Evolutionary conservation across 768 basidiomycete species (phyloP), one percentile per base, ranked within the genome.

Genomic region (Galerina marginata): DNA sequence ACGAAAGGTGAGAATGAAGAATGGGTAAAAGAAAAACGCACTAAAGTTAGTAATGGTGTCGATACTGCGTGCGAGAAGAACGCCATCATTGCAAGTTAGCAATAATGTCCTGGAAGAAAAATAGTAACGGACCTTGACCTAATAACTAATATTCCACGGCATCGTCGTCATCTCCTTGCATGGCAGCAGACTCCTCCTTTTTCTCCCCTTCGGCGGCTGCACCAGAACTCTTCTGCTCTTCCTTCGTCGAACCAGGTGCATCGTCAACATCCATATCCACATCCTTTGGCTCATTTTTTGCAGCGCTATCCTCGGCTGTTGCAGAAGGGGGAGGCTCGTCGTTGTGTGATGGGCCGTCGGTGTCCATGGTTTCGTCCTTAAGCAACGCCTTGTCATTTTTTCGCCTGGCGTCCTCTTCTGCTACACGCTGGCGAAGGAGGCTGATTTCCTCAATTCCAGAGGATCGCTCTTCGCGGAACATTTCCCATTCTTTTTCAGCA

Each of bases 101-200:
- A 15, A 39, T 9, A 44, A 16, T 33, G 36, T 29, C 25, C 15
- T 2, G 25, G 46, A 9, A 52, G 25, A 44, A 37, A n/a, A 29
- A 15, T 5, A 33, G 47, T n/a, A 7, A 65, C 68, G 37, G 7
- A 71, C 70, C 67, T 67, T 61, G 65, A 69, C 60, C 61, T 66
- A 64, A 56, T 60, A 68, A 70, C 74, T 81, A 91, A 76, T 92
- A 92, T 76, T 92, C 91, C 46, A 92, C 89, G 10, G 89, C 91
- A 69, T 92, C 91, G 63, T 92, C 91, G 63, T 90, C 91, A 59
- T 91, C 89, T 50, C 85, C 87, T 64, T 83, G 85, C 75, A 84
- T 81, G 7, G 80, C 71, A 39, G 79, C 72, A 29, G 80, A 65
- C 56, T 86, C 84, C 51, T 86, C 85, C 67, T 86, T 85, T 68